These are phyloP conservation scores for Pyricularia pennisetigena DNA, from an alignment of 2,329 filamentous ascomycete genomes.

Conservation along the genomic window DNA sequence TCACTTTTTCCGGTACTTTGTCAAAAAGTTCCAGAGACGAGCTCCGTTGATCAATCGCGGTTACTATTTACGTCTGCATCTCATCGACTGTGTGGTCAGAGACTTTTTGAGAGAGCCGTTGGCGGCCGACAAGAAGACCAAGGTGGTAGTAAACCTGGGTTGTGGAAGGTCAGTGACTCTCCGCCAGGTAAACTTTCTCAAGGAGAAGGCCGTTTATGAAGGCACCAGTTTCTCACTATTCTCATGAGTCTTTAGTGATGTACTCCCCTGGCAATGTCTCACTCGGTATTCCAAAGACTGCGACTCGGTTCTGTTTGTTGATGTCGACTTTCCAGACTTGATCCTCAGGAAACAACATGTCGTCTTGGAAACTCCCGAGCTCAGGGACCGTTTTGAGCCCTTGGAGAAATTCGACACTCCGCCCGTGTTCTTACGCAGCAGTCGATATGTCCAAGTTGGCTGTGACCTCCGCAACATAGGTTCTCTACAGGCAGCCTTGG, in stretches of 20 bases:
- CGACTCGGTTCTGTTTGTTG: conserved; percentile 57
- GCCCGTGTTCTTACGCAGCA: conserved; percentile 50
- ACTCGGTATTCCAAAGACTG: conserved; percentile 52
- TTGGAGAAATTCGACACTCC: conserved; percentile 29
- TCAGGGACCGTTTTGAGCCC: conserved; percentile 41
- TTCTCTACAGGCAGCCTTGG: conserved; percentile 49
- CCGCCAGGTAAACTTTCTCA: conserved; percentile 8
- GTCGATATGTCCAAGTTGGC: conserved; percentile 67
- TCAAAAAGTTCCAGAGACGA: conserved; percentile 70
- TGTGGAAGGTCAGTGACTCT: conserved; percentile 71
- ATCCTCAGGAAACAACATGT: conserved; percentile 64
- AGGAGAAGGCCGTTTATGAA: neutral
- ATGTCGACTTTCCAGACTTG: conserved; percentile 77
- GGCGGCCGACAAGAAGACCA: conserved; percentile 35
- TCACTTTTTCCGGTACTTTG: conserved; percentile 82
- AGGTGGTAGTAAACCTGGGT: conserved; percentile 74
- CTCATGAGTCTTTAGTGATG: conserved; percentile 49
- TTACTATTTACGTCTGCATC: conserved; percentile 78
- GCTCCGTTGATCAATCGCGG: conserved; percentile 86
- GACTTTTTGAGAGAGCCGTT: conserved; percentile 52
- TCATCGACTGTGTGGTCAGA: conserved; percentile 64
- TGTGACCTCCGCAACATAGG: conserved; percentile 67
- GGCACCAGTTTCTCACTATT: conserved; percentile 3
- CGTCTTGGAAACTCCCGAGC: conserved; percentile 52
- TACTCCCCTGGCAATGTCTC: conserved; percentile 76